Conservation (phyloP, 2,329 filamentous ascomycete species). For the Onygena corvina region DNA sequence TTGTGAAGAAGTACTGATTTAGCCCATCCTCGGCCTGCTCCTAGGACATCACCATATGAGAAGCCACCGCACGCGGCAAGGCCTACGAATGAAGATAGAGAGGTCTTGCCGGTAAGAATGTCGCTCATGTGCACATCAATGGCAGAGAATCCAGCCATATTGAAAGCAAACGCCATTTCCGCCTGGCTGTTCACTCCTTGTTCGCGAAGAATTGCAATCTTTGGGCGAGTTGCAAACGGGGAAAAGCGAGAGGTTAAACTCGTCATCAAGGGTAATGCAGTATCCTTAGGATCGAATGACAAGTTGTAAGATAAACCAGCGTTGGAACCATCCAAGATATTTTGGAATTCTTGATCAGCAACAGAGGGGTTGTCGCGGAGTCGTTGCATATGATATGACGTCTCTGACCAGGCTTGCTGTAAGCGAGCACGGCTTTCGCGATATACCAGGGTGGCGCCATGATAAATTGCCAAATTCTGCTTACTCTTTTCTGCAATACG, state of each 20-base stretch:
- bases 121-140: conserved; percentile 97
- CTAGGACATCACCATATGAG: conserved; percentile 84
- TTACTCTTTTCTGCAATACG: conserved; percentile 54
- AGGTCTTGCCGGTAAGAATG: conserved; percentile 63
- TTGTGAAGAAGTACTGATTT: conserved; percentile 81
- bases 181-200: conserved; percentile 91
- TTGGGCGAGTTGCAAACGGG: conserved; percentile 52
- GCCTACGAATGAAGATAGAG: conserved; percentile 70
- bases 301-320: conserved; percentile 77
- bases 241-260: conserved; percentile 46
- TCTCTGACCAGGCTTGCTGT: conserved; percentile 79
- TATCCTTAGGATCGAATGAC: conserved; percentile 66
- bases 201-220: conserved; percentile 85
- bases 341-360: conserved; percentile 69
- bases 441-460: conserved; percentile 57
- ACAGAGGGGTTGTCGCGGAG: conserved; percentile 78
- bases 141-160: conserved; percentile 76
- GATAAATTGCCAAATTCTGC: conserved; percentile 65
- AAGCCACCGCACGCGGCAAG: conserved; percentile 94
- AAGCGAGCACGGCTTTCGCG: conserved; percentile 58
- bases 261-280: conserved; percentile 56
- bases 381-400: conserved; percentile 82
- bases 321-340: conserved; percentile 61
- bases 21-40: conserved; percentile 93
- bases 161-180: conserved; percentile 98